Evolutionary conservation across 1,139 yeast genomes (phyloP).

Genomic region (Hyphopichia buzzinii): DNA sequence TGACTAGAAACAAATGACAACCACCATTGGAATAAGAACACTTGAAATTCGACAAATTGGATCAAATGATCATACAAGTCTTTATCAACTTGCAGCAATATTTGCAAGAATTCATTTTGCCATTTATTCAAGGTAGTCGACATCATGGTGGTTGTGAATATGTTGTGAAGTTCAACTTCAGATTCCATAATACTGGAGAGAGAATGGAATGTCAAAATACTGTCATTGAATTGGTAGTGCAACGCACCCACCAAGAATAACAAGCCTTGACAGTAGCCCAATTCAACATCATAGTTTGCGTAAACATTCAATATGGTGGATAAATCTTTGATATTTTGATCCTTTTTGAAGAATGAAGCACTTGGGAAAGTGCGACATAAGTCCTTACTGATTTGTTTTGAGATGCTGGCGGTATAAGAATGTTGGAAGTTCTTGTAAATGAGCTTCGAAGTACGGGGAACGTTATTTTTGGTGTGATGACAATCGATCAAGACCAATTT

Average conservation of each 20-base stretch:
- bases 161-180: constrained; percentile 54
- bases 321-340: constrained; percentile 38
- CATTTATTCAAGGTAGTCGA: constrained; percentile 55
- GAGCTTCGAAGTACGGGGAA: constrained; percentile 37
- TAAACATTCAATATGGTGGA: constrained; percentile 64
- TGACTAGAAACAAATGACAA: constrained; percentile 63
- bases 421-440: constrained; percentile 45
- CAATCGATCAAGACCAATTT: constrained; percentile 27
- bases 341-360: constrained; percentile 8
- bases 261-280: constrained; percentile 73
- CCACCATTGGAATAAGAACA: constrained; percentile 66
- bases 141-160: constrained; percentile 54
- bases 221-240: constrained; percentile 49
- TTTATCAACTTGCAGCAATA: constrained; percentile 41
- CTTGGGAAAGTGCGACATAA: constrained; percentile 63
- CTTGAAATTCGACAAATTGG: constrained; percentile 39
- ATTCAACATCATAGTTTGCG: constrained; percentile 64
- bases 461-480: constrained; percentile 19
- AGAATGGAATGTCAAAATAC: constrained; percentile 51
- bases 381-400: constrained; percentile 60
- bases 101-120: constrained; percentile 49
- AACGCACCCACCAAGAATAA: constrained; percentile 66
- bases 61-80: constrained; percentile 47
- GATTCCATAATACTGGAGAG: constrained; percentile 62
- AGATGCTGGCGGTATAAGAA: constrained; percentile 39